phyloP scores from a whole-genome alignment of 2,329 filamentous ascomycete species.

The Tolypocladium sp. region DNA sequence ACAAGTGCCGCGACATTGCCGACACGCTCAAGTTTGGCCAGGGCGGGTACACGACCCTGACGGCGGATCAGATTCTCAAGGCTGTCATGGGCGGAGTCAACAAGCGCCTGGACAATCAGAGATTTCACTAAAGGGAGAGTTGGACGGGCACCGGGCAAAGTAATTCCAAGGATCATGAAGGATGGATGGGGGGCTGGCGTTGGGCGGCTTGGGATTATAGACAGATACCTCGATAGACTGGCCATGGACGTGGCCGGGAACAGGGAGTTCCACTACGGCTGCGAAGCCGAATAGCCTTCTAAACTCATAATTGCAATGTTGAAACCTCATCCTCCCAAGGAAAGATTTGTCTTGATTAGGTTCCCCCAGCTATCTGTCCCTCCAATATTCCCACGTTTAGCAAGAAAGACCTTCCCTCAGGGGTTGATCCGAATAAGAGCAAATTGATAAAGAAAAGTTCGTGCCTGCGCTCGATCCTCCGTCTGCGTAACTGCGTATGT shows the following conservation, averaged over 20 bases:
- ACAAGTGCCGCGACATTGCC: slow-evolving; percentile 71
- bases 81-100: slow-evolving; percentile 72
- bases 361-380: background rate
- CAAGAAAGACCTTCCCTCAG: background rate
- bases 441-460: too few relatives aligned
- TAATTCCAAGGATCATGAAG: background rate
- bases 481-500: background rate
- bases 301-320: background rate
- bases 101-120: slow-evolving; percentile 22
- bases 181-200: background rate
- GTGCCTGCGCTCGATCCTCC: background rate
- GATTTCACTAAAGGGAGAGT: background rate
- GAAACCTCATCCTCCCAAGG: background rate
- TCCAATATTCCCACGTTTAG: background rate
- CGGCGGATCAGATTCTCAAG: slow-evolving; percentile 68
- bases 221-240: background rate
- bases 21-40: slow-evolving; percentile 73
- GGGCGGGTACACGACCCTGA: slow-evolving; percentile 35
- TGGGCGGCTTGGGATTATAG: background rate
- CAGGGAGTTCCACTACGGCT: background rate
- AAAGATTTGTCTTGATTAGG: background rate
- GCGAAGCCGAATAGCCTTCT: background rate
- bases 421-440: background rate
- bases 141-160: too few relatives aligned
- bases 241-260: background rate